phyloP scores from a whole-genome alignment of 495 filamentous ascomycete genomes.

The Parachaetomium inaequale region DNA sequence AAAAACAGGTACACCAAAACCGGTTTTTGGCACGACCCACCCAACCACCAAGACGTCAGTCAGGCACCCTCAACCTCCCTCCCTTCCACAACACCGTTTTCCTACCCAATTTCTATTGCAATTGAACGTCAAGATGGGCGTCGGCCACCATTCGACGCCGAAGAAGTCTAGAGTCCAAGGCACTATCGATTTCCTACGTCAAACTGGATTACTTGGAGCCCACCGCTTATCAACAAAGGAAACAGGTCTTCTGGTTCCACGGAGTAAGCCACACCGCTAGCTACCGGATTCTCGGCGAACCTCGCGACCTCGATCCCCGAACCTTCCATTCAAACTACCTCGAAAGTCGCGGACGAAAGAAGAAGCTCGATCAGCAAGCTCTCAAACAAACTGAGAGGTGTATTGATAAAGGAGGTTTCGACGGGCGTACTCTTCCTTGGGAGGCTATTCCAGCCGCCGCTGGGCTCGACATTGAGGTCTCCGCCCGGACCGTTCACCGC shows the following conservation, averaged over 20 bases:
- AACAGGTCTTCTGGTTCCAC: background rate
- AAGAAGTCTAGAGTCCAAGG: background rate
- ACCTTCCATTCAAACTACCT: background rate
- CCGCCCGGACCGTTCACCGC: background rate
- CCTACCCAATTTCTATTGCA: no score
- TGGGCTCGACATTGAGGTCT: background rate
- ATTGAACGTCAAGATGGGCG: background rate
- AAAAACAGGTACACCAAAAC: no score
- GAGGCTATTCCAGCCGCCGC: background rate
- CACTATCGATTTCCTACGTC: background rate
- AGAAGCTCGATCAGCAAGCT: background rate
- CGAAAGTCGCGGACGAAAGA: background rate
- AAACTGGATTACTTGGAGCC: background rate
- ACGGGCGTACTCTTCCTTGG: background rate
- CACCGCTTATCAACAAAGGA: background rate
- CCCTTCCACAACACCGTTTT: no score
- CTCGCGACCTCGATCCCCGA: background rate
- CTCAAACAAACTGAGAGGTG: background rate
- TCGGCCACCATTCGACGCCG: background rate
- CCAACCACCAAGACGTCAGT: no score
- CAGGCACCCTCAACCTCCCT: no score
- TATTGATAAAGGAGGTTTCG: background rate
- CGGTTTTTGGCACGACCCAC: no score
- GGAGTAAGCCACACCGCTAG: background rate
- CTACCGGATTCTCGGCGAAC: background rate